Base-by-base conservation (phyloP, 805 yeast genomes). In the Candida dendrica region DNA sequence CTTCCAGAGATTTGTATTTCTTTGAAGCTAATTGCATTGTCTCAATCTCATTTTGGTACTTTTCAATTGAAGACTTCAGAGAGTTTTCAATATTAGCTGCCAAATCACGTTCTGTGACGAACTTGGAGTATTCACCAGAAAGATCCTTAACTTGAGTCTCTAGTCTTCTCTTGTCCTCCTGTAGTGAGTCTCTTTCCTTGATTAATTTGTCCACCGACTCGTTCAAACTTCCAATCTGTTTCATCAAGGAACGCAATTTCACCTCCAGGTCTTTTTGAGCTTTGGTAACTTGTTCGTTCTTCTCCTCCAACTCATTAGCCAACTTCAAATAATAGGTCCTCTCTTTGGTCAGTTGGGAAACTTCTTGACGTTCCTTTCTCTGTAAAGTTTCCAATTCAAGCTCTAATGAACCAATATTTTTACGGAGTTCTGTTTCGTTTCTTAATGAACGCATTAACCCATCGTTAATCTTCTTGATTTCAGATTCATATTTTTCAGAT, bases 351-450 rank as follows among this genome's bases (percentile, higher is more conserved):
- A 74, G 44, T 26, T 70, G 72, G 14, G 49, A 44, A 26, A 68
- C 60, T 41, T 65, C 69, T 3, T 59, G 50, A 13, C 56, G 60
- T 37, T 59, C 55, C 32, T 62, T 66, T n/a, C 63, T 65, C 30
- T 68, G 61, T n/a, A 75, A 57, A 8, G 75, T 73, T 46, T 80
- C 87, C 36, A 78, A 61, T 45, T 80, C 82, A 47, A 79, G 72
- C 35, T 72, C 75, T 22, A 82, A 61, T 32, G 75, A 75, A 40
- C 84, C 81, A 48, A 81, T 65, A 37, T 75, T 80, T 49, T 80
- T 83, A 45, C 80, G 75, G 42, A 83, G 58, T 26, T 74, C 77
- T 1, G 87, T 79, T 57, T 87, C 95, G 32, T 68, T 70, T 50
- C 79, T 79, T 63, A 79, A 65, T 47, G 76, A 72, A 42, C 67